Conservation (phyloP, 805 yeast genomes). For the Starmerella ratchasimensis region DNA sequence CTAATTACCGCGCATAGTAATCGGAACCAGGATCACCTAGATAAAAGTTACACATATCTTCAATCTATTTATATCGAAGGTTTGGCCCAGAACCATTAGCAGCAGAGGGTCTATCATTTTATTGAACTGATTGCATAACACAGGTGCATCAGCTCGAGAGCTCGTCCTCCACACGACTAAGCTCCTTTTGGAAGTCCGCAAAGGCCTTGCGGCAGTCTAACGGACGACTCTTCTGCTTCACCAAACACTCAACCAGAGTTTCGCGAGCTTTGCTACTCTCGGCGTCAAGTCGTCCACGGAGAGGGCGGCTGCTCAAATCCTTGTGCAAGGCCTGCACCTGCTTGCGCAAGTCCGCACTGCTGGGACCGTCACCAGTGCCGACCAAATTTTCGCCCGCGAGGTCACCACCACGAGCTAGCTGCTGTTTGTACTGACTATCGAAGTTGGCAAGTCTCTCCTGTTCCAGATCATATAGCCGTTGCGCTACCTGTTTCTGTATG, state of each 20-base stretch:
- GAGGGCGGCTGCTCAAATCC: constrained; percentile 24
- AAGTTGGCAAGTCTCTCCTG: constrained; percentile 23
- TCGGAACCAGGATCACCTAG: no score
- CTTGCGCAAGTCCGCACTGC: constrained; percentile 18
- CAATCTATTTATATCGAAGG: no score
- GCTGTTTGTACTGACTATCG: constrained; percentile 16
- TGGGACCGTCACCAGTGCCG: constrained; percentile 10
- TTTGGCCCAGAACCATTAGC: no score
- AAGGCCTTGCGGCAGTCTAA: constrained; percentile 25
- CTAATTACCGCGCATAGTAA: no score
- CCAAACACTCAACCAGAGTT: constrained; percentile 23
- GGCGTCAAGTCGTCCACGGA: constrained; percentile 21
- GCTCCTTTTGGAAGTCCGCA: constrained; percentile 19
- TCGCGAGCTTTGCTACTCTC: constrained; percentile 23
- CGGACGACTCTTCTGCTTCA: constrained; percentile 23
- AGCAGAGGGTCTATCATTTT: background rate
- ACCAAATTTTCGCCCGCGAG: constrained; percentile 7
- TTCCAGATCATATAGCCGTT: constrained; percentile 22
- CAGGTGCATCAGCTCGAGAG: constrained; percentile 3
- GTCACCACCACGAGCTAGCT: constrained; percentile 13
- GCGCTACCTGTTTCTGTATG: constrained; percentile 27
- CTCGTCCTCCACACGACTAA: constrained; percentile 11
- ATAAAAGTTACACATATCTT: background rate
- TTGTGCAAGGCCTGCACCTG: constrained; percentile 23
- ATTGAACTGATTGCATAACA: background rate